Percentiles rank a stretch among this genome's conserved stretches.
Evolutionary conservation across 768 basidiomycete genomes (phyloP).

Genomic region (Agrocybe pediades): DNA sequence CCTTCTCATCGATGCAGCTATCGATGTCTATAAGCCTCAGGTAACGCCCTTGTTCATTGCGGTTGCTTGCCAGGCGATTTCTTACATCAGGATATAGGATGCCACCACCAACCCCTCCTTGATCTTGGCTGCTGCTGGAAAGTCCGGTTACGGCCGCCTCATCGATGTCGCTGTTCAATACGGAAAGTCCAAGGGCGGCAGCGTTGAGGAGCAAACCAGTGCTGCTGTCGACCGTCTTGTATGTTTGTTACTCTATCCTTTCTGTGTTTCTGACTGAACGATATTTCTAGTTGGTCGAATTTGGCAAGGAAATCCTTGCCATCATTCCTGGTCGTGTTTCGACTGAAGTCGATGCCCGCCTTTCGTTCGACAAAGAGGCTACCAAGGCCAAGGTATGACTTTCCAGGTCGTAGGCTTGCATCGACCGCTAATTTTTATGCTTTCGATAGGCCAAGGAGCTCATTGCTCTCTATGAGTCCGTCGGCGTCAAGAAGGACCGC

Average conservation of each 20-base stretch:
- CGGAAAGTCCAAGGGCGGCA: conserved; percentile 81
- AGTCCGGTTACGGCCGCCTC: conserved; percentile 80
- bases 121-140: conserved; percentile 91
- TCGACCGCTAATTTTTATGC: background rate
- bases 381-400: conserved; percentile 79
- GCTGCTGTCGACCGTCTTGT: conserved; percentile 90
- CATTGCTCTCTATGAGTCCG: conserved; percentile 92
- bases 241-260: conserved; percentile 25
- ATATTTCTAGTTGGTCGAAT: conserved; percentile 83
- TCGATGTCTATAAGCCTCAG: conserved; percentile 96
- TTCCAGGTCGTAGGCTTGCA: conserved; percentile 9
- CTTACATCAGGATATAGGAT: conserved; percentile 10
- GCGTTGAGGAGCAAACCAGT: conserved; percentile 73
- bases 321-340: conserved; percentile 99
- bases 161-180: conserved; percentile 74
- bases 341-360: conserved; percentile 96
- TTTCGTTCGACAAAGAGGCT: conserved; percentile 93
- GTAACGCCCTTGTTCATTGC: conserved; percentile 30
- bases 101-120: conserved; percentile 89
- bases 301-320: conserved; percentile 91
- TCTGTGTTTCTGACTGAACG: background rate
- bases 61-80: background rate
- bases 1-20: conserved; percentile 53
- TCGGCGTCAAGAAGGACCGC: conserved; percentile 92
- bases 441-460: conserved; percentile 69